Evolutionary conservation across 2,329 filamentous ascomycete species (phyloP).

Genomic region (Fusarium burgessii): DNA sequence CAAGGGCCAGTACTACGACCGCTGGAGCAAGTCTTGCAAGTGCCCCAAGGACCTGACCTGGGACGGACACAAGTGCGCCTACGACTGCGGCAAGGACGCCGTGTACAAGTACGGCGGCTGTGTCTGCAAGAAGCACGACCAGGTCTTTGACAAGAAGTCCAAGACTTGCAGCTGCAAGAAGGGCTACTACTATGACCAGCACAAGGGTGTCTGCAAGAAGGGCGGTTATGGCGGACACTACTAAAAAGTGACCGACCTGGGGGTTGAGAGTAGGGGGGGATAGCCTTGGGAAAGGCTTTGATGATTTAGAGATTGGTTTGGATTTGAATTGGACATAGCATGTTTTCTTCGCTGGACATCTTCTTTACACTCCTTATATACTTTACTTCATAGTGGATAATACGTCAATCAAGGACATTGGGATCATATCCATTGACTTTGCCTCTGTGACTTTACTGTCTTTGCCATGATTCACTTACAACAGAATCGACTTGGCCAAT

Average conservation of each 20-base stretch:
- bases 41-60: constrained; percentile 37
- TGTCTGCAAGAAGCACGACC: constrained; percentile 37
- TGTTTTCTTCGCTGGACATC: constrained; percentile 18
- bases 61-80: constrained; percentile 30
- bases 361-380: constrained; percentile 40
- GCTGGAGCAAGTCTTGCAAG: constrained; percentile 36
- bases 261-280: neutral
- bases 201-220: constrained; percentile 34
- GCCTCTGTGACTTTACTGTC: neutral
- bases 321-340: constrained; percentile 7
- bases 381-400: constrained; percentile 32
- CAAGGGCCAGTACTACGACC: constrained; percentile 36
- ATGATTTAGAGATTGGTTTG: constrained; percentile 11
- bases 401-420: constrained; percentile 33
- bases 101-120: constrained; percentile 37
- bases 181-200: constrained; percentile 19
- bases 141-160: constrained; percentile 28
- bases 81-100: constrained; percentile 36
- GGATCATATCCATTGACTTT: neutral
- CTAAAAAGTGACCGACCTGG: neutral
- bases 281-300: neutral
- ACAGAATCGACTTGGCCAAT: fast-evolving
- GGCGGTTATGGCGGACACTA: constrained; percentile 17
- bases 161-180: constrained; percentile 37
- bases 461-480: neutral